Percentiles rank a stretch among this genome's conserved stretches.
These are phyloP conservation scores for Nannochloris sp. DNA, from an alignment of 139 green algal species.

Conservation along the genomic window DNA sequence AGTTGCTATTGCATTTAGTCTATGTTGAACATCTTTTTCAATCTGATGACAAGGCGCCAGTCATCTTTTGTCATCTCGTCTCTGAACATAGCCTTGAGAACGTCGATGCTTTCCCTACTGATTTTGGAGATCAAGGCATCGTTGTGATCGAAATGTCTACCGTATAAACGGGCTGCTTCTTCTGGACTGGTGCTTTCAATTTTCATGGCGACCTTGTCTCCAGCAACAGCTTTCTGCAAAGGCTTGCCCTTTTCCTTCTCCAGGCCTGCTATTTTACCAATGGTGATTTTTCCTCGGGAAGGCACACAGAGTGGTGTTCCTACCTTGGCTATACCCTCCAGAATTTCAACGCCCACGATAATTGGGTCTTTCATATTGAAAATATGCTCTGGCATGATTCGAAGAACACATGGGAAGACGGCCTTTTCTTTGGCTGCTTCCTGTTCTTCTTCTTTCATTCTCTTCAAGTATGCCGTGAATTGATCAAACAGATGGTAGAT, in stretches of 20 bases:
- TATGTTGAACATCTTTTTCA: slow-evolving; percentile 60
- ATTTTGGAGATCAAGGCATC: slow-evolving; percentile 70
- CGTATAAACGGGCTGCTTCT: slow-evolving; percentile 73
- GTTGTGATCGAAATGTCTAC: slow-evolving; percentile 88
- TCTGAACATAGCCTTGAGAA: slow-evolving; percentile 75
- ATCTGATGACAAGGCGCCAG: slow-evolving; percentile 84
- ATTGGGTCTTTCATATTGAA: slow-evolving; percentile 99
- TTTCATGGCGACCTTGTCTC: slow-evolving; percentile 93
- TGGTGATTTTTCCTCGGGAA: slow-evolving; percentile 51
- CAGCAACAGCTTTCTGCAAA: slow-evolving; percentile 65
- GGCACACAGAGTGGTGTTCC: slow-evolving; percentile 71
- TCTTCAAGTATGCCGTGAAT: slow-evolving; percentile 75
- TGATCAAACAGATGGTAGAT: slow-evolving; percentile 99
- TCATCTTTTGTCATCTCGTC: slow-evolving; percentile 91
- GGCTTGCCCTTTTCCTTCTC: slow-evolving; percentile 90
- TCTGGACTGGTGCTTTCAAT: slow-evolving; percentile 72
- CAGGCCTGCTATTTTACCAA: slow-evolving; percentile 86
- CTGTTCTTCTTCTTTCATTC: slow-evolving; percentile 70
- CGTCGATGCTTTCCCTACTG: slow-evolving; percentile 66
- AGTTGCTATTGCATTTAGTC: not conserved
- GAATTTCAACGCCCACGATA: slow-evolving; percentile 85
- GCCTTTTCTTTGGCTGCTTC: slow-evolving; percentile 71
- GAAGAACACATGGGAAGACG: slow-evolving; percentile 84
- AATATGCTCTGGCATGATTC: slow-evolving; percentile 88
- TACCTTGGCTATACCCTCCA: slow-evolving; percentile 64